Evolutionary conservation across 2,329 filamentous ascomycete species (phyloP).

Genomic region (Xylaria sp.): DNA sequence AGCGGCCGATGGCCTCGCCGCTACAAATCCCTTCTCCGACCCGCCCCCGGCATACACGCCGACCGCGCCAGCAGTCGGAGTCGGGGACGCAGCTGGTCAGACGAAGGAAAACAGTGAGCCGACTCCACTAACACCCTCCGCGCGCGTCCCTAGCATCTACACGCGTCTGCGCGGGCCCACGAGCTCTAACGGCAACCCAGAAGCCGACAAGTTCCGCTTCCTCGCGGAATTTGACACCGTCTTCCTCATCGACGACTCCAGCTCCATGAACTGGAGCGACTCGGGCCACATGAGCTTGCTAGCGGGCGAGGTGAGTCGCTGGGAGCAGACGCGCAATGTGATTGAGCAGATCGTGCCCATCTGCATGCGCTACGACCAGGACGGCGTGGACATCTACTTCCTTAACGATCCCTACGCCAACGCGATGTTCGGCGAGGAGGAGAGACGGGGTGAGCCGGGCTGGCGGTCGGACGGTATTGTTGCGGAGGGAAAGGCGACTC

Average conservation of each 20-base stretch:
- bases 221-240: constrained; percentile 77
- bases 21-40: constrained; percentile 12
- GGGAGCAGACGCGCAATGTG: constrained; percentile 67
- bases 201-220: constrained; percentile 48
- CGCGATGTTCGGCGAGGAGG: constrained; percentile 29
- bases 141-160: constrained; percentile 3
- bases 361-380: constrained; percentile 70
- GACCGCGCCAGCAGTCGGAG: background rate
- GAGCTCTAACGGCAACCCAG: background rate
- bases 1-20: background rate
- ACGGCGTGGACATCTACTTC: constrained; percentile 90
- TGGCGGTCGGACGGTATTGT: background rate
- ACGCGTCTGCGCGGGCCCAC: constrained; percentile 1
- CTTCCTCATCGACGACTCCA: constrained; percentile 89
- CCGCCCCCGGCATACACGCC: constrained; percentile 24
- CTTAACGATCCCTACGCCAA: constrained; percentile 59
- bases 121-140: background rate
- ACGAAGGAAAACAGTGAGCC: constrained; percentile 1
- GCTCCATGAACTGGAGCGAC: constrained; percentile 68
- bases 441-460: background rate
- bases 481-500: constrained; percentile 33
- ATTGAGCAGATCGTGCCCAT: constrained; percentile 73
- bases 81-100: background rate
- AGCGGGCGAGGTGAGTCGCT: constrained; percentile 36
- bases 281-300: constrained; percentile 17